Evolutionary conservation across 1,284 basidiomycete genomes (phyloP).

Genomic region (Puccinia novopanici): DNA sequence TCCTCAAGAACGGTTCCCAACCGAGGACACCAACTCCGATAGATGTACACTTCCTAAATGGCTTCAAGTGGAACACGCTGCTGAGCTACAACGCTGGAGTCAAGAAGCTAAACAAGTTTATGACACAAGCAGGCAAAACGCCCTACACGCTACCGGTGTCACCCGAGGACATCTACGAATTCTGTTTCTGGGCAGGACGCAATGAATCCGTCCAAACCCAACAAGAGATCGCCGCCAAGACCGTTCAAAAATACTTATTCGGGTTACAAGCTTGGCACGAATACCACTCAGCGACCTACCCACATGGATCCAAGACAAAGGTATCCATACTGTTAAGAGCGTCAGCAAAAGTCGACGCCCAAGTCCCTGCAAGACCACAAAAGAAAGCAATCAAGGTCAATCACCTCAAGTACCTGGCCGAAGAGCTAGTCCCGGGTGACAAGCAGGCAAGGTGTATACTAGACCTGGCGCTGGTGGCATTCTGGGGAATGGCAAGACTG

Average conservation of each 20-base stretch:
- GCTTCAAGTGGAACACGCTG: neutral
- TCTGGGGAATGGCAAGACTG: slow-evolving; percentile 25
- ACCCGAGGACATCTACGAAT: neutral
- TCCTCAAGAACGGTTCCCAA: neutral
- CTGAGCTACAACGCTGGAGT: neutral
- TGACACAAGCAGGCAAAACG: neutral
- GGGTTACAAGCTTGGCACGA: slow-evolving; percentile 6
- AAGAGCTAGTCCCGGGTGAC: neutral
- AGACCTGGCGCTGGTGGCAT: neutral
- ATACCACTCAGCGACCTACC: slow-evolving; percentile 8
- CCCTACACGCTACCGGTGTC: neutral
- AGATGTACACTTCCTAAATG: neutral
- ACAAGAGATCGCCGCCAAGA: neutral
- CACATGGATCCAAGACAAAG: neutral
- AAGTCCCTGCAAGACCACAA: neutral
- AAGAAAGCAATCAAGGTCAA: neutral
- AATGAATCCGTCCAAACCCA: too few relatives aligned
- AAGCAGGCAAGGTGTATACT: neutral
- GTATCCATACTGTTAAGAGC: neutral
- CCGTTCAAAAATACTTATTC: slow-evolving; percentile 11
- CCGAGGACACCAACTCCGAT: neutral
- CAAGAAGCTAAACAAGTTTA: neutral
- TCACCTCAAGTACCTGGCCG: neutral
- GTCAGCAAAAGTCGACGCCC: neutral
- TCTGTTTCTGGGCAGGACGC: too few relatives aligned